phyloP scores from a whole-genome alignment of 345 rosid genomes.

The Gossypium raimondii region DNA sequence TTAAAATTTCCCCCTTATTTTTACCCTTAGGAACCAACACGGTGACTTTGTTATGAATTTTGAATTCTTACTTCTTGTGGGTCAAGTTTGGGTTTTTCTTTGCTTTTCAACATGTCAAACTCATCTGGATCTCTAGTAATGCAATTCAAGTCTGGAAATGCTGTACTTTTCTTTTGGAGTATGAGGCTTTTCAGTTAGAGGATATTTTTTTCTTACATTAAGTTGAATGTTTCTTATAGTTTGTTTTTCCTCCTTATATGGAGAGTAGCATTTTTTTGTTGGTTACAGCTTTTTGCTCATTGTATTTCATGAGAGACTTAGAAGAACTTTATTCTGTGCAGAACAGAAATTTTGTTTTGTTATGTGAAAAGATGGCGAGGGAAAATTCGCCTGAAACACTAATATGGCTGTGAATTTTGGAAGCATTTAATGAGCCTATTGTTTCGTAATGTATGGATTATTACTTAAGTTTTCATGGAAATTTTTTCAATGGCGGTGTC shows the following conservation, averaged over 20 bases:
- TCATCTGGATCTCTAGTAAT: conserved; percentile 14
- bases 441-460: background rate
- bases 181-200: background rate
- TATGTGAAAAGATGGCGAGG: background rate
- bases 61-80: background rate
- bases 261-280: background rate
- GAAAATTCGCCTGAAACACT: background rate
- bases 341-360: background rate
- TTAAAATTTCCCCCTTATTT: background rate
- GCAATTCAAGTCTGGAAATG: background rate
- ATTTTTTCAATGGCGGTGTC: background rate
- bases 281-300: background rate
- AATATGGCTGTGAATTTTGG: background rate
- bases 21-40: background rate
- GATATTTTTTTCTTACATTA: background rate
- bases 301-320: background rate
- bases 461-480: background rate
- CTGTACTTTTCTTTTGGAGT: background rate
- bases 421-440: background rate
- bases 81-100: conserved; percentile 4
- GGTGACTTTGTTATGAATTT: background rate
- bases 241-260: background rate
- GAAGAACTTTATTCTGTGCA: background rate
- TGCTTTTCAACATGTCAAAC: conserved; percentile 3
- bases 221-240: background rate